Conservation (phyloP, 352 stramenopile genomes). For the Phytophthora capsici region DNA sequence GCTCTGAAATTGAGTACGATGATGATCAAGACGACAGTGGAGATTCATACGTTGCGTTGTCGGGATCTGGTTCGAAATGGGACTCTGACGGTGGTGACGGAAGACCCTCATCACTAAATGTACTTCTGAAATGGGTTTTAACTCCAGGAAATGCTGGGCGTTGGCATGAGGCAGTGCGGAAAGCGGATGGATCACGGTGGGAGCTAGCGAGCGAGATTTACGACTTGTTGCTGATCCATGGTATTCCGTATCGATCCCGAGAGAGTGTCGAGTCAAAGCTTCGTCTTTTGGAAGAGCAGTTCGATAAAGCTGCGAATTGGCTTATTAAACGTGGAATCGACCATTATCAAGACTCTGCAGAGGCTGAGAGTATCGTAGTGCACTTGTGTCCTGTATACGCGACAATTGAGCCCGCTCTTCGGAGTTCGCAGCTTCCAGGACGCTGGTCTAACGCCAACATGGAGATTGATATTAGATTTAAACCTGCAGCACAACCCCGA, state of each 20-base stretch:
- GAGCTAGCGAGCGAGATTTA: constrained; percentile 14
- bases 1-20: not conserved
- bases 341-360: constrained; percentile 2
- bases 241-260: constrained; percentile 9
- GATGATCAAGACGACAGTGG: not conserved
- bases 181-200: constrained; percentile 1
- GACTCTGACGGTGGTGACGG: constrained; percentile 14
- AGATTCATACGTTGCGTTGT: not conserved
- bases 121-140: constrained; percentile 14
- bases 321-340: not conserved
- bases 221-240: constrained; percentile 9
- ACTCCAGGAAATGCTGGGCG: constrained; percentile 18
- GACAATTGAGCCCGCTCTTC: not conserved
- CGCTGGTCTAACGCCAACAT: not conserved
- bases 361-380: constrained; percentile 7
- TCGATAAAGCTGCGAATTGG: constrained; percentile 22
- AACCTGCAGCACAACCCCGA: not conserved
- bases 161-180: constrained; percentile 15
- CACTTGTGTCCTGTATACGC: constrained; percentile 15
- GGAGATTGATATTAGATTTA: constrained; percentile 5
- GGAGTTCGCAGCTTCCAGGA: not conserved
- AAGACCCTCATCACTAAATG: constrained; percentile 10
- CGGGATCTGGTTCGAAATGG: constrained; percentile 6
- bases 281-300: constrained; percentile 15
- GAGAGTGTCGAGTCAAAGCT: constrained; percentile 7